A percentile compares a stretch with the other conserved stretches of the same genome.
Conservation (phyloP, 2,329 filamentous ascomycete species). For the Calycina herbarum region DNA sequence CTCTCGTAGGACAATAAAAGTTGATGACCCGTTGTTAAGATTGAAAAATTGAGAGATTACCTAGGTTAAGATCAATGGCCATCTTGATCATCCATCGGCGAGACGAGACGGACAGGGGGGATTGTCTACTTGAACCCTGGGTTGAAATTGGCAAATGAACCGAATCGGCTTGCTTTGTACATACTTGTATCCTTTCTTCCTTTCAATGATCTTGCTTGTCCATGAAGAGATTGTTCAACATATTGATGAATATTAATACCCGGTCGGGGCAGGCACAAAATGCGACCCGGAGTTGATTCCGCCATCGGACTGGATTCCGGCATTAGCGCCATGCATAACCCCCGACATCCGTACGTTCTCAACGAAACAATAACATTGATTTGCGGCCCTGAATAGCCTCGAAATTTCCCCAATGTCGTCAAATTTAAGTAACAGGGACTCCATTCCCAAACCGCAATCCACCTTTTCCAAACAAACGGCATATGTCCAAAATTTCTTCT, state of each 20-base stretch:
- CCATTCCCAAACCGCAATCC: constrained; percentile 11
- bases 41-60: too few species aligned
- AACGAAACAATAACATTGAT: constrained; percentile 1
- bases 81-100: too few species aligned
- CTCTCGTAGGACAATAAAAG: too few species aligned
- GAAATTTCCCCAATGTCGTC: neutral
- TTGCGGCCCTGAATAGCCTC: neutral
- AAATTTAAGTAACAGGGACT: neutral
- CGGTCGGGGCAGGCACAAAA: neutral
- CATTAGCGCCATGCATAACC: constrained; percentile 5
- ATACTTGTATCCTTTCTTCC: too few species aligned
- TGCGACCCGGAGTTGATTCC: neutral
- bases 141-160: too few species aligned
- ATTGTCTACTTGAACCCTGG: too few species aligned
- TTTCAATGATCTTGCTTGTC: too few species aligned
- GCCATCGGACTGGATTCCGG: neutral
- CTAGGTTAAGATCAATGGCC: too few species aligned
- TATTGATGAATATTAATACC: neutral
- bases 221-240: neutral
- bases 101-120: too few species aligned
- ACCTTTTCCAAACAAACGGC: constrained; percentile 25
- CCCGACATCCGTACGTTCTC: neutral
- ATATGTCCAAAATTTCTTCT: constrained; percentile 32
- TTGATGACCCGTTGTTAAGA: too few species aligned
- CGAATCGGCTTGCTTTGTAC: too few species aligned